Percentiles rank a stretch among this genome's conserved stretches.
These are phyloP conservation scores for Vanrija sp. DNA, from an alignment of 1,284 basidiomycete species.

Conservation along the genomic window DNA sequence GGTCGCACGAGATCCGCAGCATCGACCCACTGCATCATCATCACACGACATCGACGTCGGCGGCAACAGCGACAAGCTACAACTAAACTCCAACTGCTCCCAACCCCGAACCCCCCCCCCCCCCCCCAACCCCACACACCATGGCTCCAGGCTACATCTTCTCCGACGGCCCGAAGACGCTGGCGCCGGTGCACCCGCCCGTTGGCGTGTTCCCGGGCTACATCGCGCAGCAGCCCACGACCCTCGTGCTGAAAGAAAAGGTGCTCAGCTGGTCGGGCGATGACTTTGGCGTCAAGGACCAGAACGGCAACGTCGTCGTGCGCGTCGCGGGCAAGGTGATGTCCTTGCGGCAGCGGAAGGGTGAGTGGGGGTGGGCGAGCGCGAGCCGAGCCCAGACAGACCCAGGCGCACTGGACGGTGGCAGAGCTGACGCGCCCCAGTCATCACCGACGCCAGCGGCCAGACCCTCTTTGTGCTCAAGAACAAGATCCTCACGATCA, in stretches of 20 bases:
- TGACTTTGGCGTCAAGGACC: slow-evolving; percentile 42
- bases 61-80: no score
- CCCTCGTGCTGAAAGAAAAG: slow-evolving; percentile 43
- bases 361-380: slow-evolving; percentile 14
- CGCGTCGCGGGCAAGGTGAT: slow-evolving; percentile 35
- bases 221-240: slow-evolving; percentile 29
- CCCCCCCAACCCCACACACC: slow-evolving; percentile 1
- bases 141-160: slow-evolving; percentile 30
- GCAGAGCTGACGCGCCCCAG: slow-evolving; percentile 12
- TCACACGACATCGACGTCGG: no score
- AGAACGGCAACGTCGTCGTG: slow-evolving; percentile 32
- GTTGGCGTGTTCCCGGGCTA: slow-evolving; percentile 35
- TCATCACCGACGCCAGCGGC: slow-evolving; percentile 38
- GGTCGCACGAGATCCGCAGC: no score
- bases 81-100: no score
- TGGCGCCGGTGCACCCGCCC: slow-evolving; percentile 39
- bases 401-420: no score
- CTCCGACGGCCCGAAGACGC: slow-evolving; percentile 16
- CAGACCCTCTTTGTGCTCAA: slow-evolving; percentile 35
- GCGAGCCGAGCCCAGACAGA: neutral
- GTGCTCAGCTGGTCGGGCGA: slow-evolving; percentile 43
- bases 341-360: slow-evolving; percentile 41
- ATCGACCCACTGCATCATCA: no score
- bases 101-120: no score
- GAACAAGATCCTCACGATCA: slow-evolving; percentile 35